phyloP scores from a whole-genome alignment of 2,329 filamentous ascomycete species.

The Parastagonospora avenae region DNA sequence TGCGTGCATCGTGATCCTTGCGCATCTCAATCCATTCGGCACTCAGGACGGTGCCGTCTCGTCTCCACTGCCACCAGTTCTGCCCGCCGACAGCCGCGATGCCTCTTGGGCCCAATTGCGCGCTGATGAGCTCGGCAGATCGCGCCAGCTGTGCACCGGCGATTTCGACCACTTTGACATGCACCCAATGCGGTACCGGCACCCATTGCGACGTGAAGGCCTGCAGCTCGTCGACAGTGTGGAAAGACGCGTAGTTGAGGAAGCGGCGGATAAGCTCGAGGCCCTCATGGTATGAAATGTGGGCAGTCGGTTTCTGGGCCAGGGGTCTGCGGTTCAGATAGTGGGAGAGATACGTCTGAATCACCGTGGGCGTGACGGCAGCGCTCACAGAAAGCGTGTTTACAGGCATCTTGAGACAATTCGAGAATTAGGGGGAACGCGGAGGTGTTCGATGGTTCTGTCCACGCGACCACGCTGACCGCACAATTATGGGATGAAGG shows the following conservation, averaged over 20 bases:
- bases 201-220: conserved; percentile 92
- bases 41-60: conserved; percentile 65
- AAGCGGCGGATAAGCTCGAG: conserved; percentile 86
- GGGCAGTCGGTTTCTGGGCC: conserved; percentile 80
- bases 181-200: conserved; percentile 86
- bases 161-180: conserved; percentile 72
- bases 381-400: conserved; percentile 82
- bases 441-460: conserved; percentile 11
- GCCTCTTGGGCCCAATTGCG: conserved; percentile 79
- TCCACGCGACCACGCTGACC: conserved; percentile 1
- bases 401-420: conserved; percentile 59
- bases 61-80: conserved; percentile 75
- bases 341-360: conserved; percentile 87
- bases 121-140: conserved; percentile 68
- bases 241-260: conserved; percentile 80
- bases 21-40: conserved; percentile 98
- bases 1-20: conserved; percentile 75
- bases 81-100: conserved; percentile 81
- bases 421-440: conserved; percentile 5
- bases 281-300: conserved; percentile 93
- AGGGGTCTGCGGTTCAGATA: conserved; percentile 80
- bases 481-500: background rate
- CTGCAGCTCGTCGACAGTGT: conserved; percentile 92
- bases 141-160: conserved; percentile 65
- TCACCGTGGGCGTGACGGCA: conserved; percentile 84